phyloP scores from a whole-genome alignment of 148 eudicot species.

The Pharnaceum exiguum region DNA sequence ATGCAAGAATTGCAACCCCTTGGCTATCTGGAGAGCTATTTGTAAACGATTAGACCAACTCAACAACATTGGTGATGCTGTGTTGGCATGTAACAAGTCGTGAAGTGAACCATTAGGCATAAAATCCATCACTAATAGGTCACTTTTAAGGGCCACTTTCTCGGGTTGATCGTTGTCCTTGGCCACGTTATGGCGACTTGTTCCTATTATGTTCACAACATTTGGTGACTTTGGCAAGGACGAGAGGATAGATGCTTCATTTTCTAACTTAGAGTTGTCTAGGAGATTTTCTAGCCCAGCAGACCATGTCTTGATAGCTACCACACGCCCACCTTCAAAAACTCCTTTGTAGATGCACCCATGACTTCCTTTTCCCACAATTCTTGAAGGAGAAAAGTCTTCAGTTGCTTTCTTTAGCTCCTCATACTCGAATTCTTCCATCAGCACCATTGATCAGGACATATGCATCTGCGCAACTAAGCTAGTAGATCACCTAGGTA shows the following conservation, averaged over 20 bases:
- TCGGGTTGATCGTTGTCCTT: neutral
- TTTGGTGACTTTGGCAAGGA: constrained; percentile 31
- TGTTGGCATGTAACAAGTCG: constrained; percentile 23
- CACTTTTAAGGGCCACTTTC: neutral
- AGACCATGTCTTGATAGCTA: constrained; percentile 60
- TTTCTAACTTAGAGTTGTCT: constrained; percentile 64
- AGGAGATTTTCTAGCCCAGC: constrained; percentile 41
- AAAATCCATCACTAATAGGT: constrained; percentile 58
- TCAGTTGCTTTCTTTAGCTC: constrained; percentile 61
- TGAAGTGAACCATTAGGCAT: constrained; percentile 74
- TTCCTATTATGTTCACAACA: constrained; percentile 46
- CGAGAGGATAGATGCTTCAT: constrained; percentile 45
- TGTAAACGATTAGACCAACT: constrained; percentile 40
- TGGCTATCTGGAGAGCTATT: constrained; percentile 56
- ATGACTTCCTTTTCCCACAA: constrained; percentile 82
- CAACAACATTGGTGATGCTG: constrained; percentile 17
- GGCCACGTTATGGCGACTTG: constrained; percentile 21
- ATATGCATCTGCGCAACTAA: neutral
- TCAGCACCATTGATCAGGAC: neutral
- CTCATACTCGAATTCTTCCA: constrained; percentile 51
- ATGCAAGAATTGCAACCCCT: constrained; percentile 44
- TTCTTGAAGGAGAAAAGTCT: constrained; percentile 43
- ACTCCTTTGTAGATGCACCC: constrained; percentile 68
- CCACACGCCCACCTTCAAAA: constrained; percentile 36
- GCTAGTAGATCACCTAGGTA: too few species aligned